Base-by-base conservation (phyloP, 2,329 filamentous ascomycete species). In the Pestalotiopsis fici region DNA sequence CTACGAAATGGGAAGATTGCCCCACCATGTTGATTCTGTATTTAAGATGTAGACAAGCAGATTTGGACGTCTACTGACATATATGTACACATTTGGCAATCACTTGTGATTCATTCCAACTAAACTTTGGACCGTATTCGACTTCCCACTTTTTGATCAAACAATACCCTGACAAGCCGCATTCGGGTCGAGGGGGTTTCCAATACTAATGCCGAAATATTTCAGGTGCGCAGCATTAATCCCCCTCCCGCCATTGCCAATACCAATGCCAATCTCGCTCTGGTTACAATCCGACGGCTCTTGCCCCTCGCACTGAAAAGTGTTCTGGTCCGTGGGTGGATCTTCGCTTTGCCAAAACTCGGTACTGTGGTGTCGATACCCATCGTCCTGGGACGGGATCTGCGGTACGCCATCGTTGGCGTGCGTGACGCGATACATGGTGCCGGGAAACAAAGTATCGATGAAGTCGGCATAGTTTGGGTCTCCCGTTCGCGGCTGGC, bases 401-500 rank as follows among this genome's bases (percentile, higher is more conserved):
- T 83, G 80, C 0, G 86, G 85, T 0, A 88, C 81, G 0, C 83
- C 81, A 66, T 88, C 86, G 59, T 82, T 75, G 50, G 72, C 77
- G 71, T 87, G 84, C 0, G 85, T 86, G 27, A 85, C 79, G 6
- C 85, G 79, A 72, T 78, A 86, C 31, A 70, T 63, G 1, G 47
- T 69, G 12, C 74, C 80, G 39, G 72, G 68, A 47, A 3, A 64
- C n/a, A 55, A n/a, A 21, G 61, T 1, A 18, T 77, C 75, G 50
- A 87, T 77, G 67, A 77, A 83, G 18, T 75, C 71, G 13, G 80
- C 77, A 61, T 83, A 72, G 2, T 73, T 75, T 1, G 72, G 66
- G 63, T 82, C 79, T 1, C 81, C 84, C 13, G 83, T 78, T 15
- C 82, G 83, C 1, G 84, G 84, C 11, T 82, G 77, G 54, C 84